Percentiles rank a stretch among this genome's conserved stretches.
These are phyloP conservation scores for Fonsecaea erecta DNA, from an alignment of 2,329 filamentous ascomycete genomes.

Conservation along the genomic window DNA sequence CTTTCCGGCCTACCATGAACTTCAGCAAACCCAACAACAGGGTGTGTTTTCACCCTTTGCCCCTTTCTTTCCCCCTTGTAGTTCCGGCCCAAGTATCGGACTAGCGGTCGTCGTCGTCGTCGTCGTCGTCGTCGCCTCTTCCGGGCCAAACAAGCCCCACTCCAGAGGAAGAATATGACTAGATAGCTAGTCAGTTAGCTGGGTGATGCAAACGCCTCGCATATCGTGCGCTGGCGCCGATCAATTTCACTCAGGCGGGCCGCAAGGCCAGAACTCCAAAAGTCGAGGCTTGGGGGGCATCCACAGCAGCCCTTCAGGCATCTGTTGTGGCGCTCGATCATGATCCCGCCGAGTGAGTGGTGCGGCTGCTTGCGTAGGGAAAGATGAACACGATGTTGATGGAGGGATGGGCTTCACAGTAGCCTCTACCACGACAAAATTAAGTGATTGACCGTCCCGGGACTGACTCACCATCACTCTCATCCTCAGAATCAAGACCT, in stretches of 20 bases:
- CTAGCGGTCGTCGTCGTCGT: too few relatives aligned
- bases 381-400: background rate
- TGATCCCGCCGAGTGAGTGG: background rate
- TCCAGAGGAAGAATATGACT: too few relatives aligned
- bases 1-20: too few relatives aligned
- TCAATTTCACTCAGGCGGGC: background rate
- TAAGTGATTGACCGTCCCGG: background rate
- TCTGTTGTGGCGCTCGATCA: background rate
- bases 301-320: too few relatives aligned
- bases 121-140: too few relatives aligned
- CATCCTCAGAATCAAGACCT: conserved; percentile 7
- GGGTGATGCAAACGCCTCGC: too few relatives aligned
- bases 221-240: background rate
- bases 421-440: background rate
- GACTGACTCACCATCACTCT: background rate
- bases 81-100: too few relatives aligned
- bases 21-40: too few relatives aligned
- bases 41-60: too few relatives aligned
- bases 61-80: too few relatives aligned
- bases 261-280: conserved; percentile 2
- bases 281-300: background rate
- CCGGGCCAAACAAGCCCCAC: too few relatives aligned
- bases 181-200: too few relatives aligned
- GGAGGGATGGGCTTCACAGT: background rate
- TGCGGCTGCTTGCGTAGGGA: background rate